These are phyloP conservation scores for Blastocystis sp. DNA, from an alignment of 352 stramenopile species.

Conservation along the genomic window DNA sequence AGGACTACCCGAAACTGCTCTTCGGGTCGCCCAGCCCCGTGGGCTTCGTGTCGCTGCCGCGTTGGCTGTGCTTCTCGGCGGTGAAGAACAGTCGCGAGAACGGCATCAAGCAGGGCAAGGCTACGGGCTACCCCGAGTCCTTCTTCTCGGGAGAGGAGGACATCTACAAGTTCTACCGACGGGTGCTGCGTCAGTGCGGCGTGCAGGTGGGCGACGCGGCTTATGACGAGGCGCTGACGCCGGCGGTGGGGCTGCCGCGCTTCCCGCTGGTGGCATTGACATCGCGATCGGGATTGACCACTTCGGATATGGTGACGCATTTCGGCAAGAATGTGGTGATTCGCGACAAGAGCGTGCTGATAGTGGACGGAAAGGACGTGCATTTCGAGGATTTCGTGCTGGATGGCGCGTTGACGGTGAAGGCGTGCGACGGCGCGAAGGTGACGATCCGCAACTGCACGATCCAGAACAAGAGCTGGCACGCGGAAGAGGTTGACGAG, in stretches of 20 bases:
- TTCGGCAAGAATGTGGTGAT: constrained; percentile 78
- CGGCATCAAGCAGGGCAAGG: constrained; percentile 70
- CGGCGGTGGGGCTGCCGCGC: constrained; percentile 64
- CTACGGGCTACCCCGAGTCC: constrained; percentile 71
- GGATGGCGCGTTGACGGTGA: constrained; percentile 78
- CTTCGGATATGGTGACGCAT: constrained; percentile 75
- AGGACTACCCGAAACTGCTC: constrained; percentile 85
- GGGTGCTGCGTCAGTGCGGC: constrained; percentile 47
- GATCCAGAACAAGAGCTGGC: constrained; percentile 78
- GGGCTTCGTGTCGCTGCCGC: constrained; percentile 82
- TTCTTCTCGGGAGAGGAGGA: constrained; percentile 71
- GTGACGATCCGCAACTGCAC: constrained; percentile 75
- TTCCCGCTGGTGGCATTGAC: constrained; percentile 71
- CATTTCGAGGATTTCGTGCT: constrained; percentile 78
- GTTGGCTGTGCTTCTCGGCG: constrained; percentile 80
- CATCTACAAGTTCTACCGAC: constrained; percentile 70
- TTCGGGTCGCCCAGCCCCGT: constrained; percentile 75
- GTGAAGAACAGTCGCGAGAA: constrained; percentile 73
- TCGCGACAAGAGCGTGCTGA: constrained; percentile 75
- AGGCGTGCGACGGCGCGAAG: constrained; percentile 75
- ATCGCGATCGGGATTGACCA: not conserved
- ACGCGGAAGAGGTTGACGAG: constrained; percentile 71
- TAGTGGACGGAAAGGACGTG: constrained; percentile 77
- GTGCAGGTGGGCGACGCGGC: constrained; percentile 70
- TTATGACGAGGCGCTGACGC: constrained; percentile 68